Evolutionary conservation across 257 asterid species (phyloP).

Genomic region (Gardenia jasminoides): DNA sequence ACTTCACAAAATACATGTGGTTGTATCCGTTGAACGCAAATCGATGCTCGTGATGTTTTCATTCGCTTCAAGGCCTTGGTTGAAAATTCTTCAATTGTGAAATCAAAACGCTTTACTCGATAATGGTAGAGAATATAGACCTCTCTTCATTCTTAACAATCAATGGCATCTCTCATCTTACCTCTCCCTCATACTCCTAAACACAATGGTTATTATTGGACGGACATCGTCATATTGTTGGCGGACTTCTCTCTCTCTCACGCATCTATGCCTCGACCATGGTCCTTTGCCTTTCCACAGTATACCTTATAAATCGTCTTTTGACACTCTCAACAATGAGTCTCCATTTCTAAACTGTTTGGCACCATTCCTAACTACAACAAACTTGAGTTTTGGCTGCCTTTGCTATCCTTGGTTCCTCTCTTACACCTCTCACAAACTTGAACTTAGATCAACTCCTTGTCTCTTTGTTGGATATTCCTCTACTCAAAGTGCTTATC

Average conservation of each 20-base stretch:
- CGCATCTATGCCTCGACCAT: not conserved
- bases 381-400: not conserved
- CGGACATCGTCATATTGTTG: not conserved
- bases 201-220: not conserved
- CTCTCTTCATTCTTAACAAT: not conserved
- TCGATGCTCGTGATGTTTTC: not conserved
- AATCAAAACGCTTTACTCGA: not conserved
- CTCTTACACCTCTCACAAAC: not conserved
- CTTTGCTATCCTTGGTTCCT: not conserved
- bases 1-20: constrained; percentile 1
- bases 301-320: not conserved
- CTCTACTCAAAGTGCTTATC: no score
- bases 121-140: not conserved
- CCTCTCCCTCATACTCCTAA: not conserved
- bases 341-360: not conserved
- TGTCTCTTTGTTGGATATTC: no score
- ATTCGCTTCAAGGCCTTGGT: not conserved
- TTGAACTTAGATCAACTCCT: no score
- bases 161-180: not conserved
- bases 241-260: not conserved
- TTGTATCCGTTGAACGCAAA: not conserved
- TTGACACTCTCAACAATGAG: not conserved
- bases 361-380: no score
- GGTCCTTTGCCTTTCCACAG: not conserved
- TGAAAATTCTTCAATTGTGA: not conserved